Conservation (phyloP, 2,329 filamentous ascomycete species). For the Alternaria ventricosa region DNA sequence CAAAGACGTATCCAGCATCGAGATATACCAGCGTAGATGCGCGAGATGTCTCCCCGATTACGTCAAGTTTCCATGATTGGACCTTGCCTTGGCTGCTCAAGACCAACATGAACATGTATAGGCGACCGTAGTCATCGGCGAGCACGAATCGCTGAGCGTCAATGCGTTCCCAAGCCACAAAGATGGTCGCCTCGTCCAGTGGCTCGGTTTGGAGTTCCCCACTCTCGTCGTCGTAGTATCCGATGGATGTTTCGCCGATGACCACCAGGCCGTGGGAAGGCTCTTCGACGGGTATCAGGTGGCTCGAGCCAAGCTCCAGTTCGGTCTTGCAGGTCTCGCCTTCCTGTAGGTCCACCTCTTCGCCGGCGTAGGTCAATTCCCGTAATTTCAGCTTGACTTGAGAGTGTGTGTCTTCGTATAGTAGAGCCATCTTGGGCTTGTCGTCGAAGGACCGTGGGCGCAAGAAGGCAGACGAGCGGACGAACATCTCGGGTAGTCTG, state of each 20-base stretch:
- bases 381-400: slow-evolving; percentile 62
- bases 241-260: slow-evolving; percentile 70
- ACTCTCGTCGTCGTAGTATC: slow-evolving; percentile 82
- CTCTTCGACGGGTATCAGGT: slow-evolving; percentile 66
- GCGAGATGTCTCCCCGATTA: slow-evolving; percentile 73
- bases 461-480: slow-evolving; percentile 70
- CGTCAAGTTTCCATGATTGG: slow-evolving; percentile 72
- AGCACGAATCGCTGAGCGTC: slow-evolving; percentile 85
- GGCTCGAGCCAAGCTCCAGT: slow-evolving; percentile 65
- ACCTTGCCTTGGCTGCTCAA: slow-evolving; percentile 70
- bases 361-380: slow-evolving; percentile 60
- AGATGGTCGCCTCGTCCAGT: slow-evolving; percentile 78
- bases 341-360: slow-evolving; percentile 62
- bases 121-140: slow-evolving; percentile 85
- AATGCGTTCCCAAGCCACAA: slow-evolving; percentile 88
- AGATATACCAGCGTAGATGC: slow-evolving; percentile 82
- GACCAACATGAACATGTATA: slow-evolving; percentile 84
- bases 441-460: slow-evolving; percentile 58
- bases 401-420: slow-evolving; percentile 69
- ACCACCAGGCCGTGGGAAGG: slow-evolving; percentile 60
- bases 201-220: slow-evolving; percentile 69
- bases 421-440: slow-evolving; percentile 67
- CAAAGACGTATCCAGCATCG: slow-evolving; percentile 74
- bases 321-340: slow-evolving; percentile 59
- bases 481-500: slow-evolving; percentile 70